Evolutionary conservation across 2,329 filamentous ascomycete genomes (phyloP).

Genomic region (Pseudocercospora fijiensis): DNA sequence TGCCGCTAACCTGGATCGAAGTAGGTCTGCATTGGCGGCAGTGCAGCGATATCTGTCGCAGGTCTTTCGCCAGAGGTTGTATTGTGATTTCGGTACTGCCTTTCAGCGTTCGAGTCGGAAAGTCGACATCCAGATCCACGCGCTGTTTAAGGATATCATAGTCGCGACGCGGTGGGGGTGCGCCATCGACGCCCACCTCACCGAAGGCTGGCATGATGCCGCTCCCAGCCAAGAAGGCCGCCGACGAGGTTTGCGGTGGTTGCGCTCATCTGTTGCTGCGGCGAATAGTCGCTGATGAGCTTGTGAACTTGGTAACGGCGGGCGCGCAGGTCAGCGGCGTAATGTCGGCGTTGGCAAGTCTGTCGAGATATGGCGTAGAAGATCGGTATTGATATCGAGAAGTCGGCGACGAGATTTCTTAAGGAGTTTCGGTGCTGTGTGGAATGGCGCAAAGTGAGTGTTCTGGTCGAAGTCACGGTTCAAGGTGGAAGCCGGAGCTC

Average conservation of each 20-base stretch:
- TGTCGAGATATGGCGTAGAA: background rate
- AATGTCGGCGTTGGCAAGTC: background rate
- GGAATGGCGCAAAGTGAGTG: constrained; percentile 3
- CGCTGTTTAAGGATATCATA: constrained; percentile 76
- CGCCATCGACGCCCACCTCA: constrained; percentile 29
- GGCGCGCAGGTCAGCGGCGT: background rate
- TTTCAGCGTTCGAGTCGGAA: constrained; percentile 69
- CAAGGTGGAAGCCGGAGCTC: background rate
- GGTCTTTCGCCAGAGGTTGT: constrained; percentile 59
- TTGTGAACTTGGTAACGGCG: background rate
- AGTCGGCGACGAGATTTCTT: background rate
- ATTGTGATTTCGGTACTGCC: constrained; percentile 82
- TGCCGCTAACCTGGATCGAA: constrained; percentile 50
- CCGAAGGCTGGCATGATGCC: constrained; percentile 32
- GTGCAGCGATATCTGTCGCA: constrained; percentile 58
- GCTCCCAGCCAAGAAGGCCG: constrained; percentile 15
- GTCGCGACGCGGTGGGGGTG: constrained; percentile 35
- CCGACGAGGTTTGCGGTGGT: background rate
- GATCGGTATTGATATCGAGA: background rate
- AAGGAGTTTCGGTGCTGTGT: background rate
- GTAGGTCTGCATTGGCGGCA: constrained; percentile 62
- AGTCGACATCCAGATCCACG: constrained; percentile 86
- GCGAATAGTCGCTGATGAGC: background rate
- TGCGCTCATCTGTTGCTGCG: background rate
- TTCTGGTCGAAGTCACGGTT: background rate